Conservation (phyloP, 441 rosid genomes). For the Eutrema salsugineum region DNA sequence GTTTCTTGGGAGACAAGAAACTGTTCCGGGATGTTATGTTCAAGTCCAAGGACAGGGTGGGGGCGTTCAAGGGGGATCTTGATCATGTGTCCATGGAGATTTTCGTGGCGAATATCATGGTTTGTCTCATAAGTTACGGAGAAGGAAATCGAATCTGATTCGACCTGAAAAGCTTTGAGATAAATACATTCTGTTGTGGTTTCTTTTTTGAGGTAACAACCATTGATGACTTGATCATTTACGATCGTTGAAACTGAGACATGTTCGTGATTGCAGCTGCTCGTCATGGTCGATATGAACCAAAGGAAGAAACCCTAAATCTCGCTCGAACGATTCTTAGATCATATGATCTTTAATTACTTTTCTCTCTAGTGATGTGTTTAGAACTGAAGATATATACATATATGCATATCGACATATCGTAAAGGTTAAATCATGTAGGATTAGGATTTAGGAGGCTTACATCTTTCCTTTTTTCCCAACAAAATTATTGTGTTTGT, state of each 20-base stretch:
- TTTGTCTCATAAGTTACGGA: background rate
- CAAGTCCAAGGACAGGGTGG: background rate
- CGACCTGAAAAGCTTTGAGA: constrained; percentile 5
- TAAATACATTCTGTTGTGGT: background rate
- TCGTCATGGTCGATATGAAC: background rate
- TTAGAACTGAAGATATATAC: too few species aligned
- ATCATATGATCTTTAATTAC: background rate
- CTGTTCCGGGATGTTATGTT: background rate
- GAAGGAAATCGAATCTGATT: background rate
- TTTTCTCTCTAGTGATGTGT: background rate
- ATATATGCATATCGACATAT: background rate
- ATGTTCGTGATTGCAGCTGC: background rate
- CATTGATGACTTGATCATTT: background rate
- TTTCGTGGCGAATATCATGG: background rate
- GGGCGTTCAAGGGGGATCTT: background rate
- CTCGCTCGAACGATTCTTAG: background rate
- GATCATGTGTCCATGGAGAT: background rate
- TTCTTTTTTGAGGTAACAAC: background rate
- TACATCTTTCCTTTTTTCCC: background rate
- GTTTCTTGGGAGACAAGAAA: background rate
- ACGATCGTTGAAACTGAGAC: background rate
- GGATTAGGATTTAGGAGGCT: background rate
- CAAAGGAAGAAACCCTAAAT: background rate
- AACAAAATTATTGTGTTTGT: too few species aligned
- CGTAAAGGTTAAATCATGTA: background rate